phyloP scores from a whole-genome alignment of 805 yeast species.

The Yarrowia sp. region DNA sequence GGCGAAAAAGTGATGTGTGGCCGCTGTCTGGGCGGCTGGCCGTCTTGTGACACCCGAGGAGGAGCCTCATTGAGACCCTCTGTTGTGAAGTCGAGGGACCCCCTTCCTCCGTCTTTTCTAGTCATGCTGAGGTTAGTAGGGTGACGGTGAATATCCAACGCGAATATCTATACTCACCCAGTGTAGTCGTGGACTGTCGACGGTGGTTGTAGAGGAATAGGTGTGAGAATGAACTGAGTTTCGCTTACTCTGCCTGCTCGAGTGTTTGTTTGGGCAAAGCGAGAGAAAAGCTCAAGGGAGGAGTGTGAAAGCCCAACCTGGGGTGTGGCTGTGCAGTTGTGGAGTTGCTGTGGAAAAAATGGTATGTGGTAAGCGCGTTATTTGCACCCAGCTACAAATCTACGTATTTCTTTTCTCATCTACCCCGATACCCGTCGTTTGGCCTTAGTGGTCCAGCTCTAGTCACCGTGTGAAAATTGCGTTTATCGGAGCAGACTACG shows the following conservation, averaged over 20 bases:
- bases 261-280: constrained; percentile 13
- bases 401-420: neutral
- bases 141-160: too few species aligned
- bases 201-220: neutral
- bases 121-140: constrained; percentile 21
- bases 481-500: constrained; percentile 23
- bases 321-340: neutral
- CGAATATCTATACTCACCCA: neutral
- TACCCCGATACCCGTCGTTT: neutral
- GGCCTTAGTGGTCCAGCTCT: neutral
- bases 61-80: constrained; percentile 20
- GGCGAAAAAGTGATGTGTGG: constrained; percentile 20
- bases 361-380: neutral
- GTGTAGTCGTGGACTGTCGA: neutral
- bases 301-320: neutral
- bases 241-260: constrained; percentile 2
- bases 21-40: neutral
- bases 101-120: constrained; percentile 24
- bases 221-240: constrained; percentile 13
- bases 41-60: constrained; percentile 9
- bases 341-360: neutral
- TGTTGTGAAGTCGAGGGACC: constrained; percentile 23
- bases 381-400: neutral
- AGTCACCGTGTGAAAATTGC: constrained; percentile 21
- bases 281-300: constrained; percentile 1